Evolutionary conservation across 2,329 filamentous ascomycete species (phyloP), one percentile per base, ranked within the genome.

Genomic region (Aspergillus bombycis): DNA sequence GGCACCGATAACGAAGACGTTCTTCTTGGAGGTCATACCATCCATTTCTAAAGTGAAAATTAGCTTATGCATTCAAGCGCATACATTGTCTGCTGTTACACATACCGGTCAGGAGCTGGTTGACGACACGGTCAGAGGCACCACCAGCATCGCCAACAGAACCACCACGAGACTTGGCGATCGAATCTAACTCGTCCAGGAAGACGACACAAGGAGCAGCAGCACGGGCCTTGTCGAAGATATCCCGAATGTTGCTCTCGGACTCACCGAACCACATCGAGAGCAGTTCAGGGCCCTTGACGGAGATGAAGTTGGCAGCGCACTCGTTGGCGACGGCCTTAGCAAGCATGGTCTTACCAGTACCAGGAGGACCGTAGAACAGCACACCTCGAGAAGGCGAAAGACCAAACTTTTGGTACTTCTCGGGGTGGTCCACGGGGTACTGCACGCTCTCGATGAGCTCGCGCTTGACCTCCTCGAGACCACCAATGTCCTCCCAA

Each of bases 201-300:
- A 99, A 99, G 73, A 99, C 95, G 67, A 99, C 92, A 74, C 96
- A 99, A 82, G 95, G 95, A 74, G 95, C 95, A 65, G 96, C 95
- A 67, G 95, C 96, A 78, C 95, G 93, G 69, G 95, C 95, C 89
- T 98, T 99, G 88, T 99, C 95, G 81, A 99, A 99, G 75, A 99
- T 99, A 79, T 99, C 95, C 78, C 95, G 92, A 70, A 99, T 98
- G 84, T 99, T 99, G 88, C 93, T 97, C 84, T 99, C 96, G 60
- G 95, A 99, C 84, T 99, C 95, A 89, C 95, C 95, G 77, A 99
- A 99, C 95, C 95, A 99, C 95, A 99, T 99, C 80, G 93, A 97
- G 74, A 99, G 88, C 75, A 99, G 86, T 81, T 99, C 95, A 62
- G 95, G 96, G 66, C 95, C 95, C 89, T 99, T 99, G 81, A 99